Base-by-base conservation (phyloP, 2,329 filamentous ascomycete genomes). In the Fusarium sp. region DNA sequence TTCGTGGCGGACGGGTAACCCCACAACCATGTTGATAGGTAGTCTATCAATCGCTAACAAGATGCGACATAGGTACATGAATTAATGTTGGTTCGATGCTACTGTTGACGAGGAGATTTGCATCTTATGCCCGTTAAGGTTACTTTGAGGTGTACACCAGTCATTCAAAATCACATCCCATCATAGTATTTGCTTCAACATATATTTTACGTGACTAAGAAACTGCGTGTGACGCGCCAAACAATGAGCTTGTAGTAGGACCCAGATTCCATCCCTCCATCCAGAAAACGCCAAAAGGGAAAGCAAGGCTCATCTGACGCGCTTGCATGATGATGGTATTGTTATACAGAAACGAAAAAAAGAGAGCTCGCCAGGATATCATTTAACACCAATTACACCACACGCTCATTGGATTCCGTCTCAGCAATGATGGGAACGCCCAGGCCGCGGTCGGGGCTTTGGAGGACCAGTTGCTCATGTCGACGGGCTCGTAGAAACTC, bases 391-490 rank as follows among this genome's bases (percentile, higher is more conserved):
- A 31, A 31, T 60, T 87, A 96, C 72, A 95, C 94, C 61, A 93
- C 92, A 33, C 89, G 91, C 85, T 97, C 95, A 0, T 93, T 88
- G 58, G 88, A 87, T 86, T 98, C 97, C 56, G 94, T 94, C 78
- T 94, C 92, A 0, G 95, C 95, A 77, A 99, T 94, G 67, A 99
- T 89, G 3, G 97, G 93, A 45, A 97, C 90, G 20, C 92, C 92
- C 62, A 98, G 86, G 2, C 96, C 95, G 39, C 97, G 89, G 78
- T 98, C 95, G 0, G 97, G 97, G 81, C 95, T 98, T 82, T 97
- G 95, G 75, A 98, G 85, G 6, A 99, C 95, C 60, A 99, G 87
- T 82, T 97, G 94, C 85, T 99, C 97, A 81, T 98, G 97, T 80
- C 95, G 89, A 81, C 96, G 90, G 41, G 95, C 97, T 76, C 92